phyloP scores from a whole-genome alignment of 208 protist species.

The Crithidia thermophila region DNA sequence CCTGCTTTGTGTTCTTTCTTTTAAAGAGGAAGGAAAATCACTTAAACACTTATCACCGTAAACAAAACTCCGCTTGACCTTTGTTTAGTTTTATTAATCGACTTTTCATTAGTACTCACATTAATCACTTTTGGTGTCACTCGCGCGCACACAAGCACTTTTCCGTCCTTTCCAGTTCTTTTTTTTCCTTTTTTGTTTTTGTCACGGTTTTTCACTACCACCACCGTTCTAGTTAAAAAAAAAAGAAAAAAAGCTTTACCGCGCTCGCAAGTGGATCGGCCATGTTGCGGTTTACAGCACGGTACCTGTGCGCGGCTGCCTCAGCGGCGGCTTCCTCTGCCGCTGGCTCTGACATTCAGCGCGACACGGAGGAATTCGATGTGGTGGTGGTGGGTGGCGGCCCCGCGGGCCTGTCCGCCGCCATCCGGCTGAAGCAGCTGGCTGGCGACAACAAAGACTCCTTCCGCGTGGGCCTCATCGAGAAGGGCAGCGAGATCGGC shows the following conservation, averaged over 20 bases:
- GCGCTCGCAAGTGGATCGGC: too few species aligned
- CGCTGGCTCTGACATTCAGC: conserved; percentile 38
- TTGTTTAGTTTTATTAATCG: too few species aligned
- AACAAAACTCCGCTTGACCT: too few species aligned
- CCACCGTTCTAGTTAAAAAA: conserved; percentile 9
- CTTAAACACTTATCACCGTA: too few species aligned
- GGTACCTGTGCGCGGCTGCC: conserved; percentile 40
- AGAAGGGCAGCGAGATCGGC: conserved; percentile 97
- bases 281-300: conserved; percentile 53
- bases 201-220: not conserved
- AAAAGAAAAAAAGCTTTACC: conserved; percentile 14
- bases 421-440: conserved; percentile 96
- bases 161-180: too few species aligned
- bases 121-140: too few species aligned
- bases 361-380: conserved; percentile 95
- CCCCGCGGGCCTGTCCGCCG: conserved; percentile 94
- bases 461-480: conserved; percentile 93
- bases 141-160: too few species aligned
- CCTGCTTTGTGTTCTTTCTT: too few species aligned
- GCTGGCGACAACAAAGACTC: conserved; percentile 75
- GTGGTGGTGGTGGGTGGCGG: conserved; percentile 97
- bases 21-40: too few species aligned
- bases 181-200: not conserved
- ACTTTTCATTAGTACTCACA: too few species aligned
- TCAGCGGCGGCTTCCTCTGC: conserved; percentile 22